phyloP scores from a whole-genome alignment of 495 filamentous ascomycete genomes.

The Cairneyella variabilis region DNA sequence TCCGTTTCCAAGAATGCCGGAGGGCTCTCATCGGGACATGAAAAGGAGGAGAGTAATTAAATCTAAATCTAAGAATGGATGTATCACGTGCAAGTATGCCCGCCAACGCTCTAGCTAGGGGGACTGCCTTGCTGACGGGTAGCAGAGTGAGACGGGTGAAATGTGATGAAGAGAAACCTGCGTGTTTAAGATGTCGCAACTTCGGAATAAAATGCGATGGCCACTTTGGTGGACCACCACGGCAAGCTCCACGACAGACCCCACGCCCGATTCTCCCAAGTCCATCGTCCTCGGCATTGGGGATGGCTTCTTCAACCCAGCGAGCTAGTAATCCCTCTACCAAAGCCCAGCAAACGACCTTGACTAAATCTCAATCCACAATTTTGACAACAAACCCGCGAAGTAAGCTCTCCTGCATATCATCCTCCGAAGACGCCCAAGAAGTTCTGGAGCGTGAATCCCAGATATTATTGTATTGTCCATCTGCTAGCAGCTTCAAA shows the following conservation, averaged over 20 bases:
- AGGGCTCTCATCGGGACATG: no score
- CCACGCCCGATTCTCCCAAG: no score
- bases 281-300: no score
- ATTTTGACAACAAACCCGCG: no score
- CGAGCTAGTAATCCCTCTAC: no score
- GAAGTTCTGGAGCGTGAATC: background rate
- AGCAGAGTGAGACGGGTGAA: background rate
- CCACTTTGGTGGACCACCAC: background rate
- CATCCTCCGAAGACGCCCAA: background rate
- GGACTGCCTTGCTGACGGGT: background rate
- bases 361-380: no score
- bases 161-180: constrained; percentile 1
- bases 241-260: background rate
- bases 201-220: background rate
- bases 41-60: background rate
- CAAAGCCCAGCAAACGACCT: no score
- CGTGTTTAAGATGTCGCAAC: background rate
- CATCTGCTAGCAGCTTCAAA: background rate
- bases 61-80: background rate
- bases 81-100: background rate
- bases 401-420: background rate
- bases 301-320: no score
- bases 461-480: background rate
- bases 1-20: no score
- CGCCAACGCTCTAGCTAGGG: no score